Percentiles rank a stretch among this genome's conserved stretches.
Conservation (phyloP, 495 filamentous ascomycete species). For the Amorphotheca resinae region DNA sequence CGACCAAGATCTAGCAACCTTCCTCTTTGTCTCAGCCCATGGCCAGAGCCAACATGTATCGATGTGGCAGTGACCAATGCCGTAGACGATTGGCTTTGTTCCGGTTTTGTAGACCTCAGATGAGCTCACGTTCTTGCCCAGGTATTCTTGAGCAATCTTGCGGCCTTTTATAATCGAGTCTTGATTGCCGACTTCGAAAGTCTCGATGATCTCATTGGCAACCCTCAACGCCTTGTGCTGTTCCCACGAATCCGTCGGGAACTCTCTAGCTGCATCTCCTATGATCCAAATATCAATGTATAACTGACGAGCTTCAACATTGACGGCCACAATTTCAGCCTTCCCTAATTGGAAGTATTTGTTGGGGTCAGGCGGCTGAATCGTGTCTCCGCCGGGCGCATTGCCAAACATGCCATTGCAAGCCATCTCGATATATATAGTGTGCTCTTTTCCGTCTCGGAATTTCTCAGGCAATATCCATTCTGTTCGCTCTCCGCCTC, state of each 20-base stretch:
- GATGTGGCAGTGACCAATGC: conserved; percentile 93
- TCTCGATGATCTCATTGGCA: conserved; percentile 76
- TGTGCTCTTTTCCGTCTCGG: conserved; percentile 74
- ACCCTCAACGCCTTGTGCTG: conserved; percentile 73
- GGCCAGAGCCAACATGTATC: conserved; percentile 98
- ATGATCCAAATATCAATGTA: conserved; percentile 94
- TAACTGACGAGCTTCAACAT: conserved; percentile 69
- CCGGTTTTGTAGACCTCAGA: conserved; percentile 70
- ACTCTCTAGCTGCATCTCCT: conserved; percentile 73
- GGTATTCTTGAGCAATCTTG: conserved; percentile 67
- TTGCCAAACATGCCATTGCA: conserved; percentile 99
- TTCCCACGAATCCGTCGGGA: conserved; percentile 71
- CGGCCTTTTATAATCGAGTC: conserved; percentile 67
- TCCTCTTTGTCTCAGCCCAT: conserved; percentile 96
- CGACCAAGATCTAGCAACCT: conserved; percentile 91
- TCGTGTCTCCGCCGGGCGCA: conserved; percentile 68
- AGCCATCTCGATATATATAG: conserved; percentile 93
- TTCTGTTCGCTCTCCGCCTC: conserved; percentile 77
- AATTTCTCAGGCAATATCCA: conserved; percentile 78
- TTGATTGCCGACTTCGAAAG: conserved; percentile 68
- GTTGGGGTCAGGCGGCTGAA: conserved; percentile 79
- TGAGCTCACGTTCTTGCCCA: conserved; percentile 72
- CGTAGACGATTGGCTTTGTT: conserved; percentile 64
- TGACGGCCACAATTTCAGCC: conserved; percentile 84
- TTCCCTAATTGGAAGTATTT: conserved; percentile 60